These are phyloP conservation scores for Coelastrella sp. DNA, from an alignment of 139 green algal genomes.

Conservation along the genomic window DNA sequence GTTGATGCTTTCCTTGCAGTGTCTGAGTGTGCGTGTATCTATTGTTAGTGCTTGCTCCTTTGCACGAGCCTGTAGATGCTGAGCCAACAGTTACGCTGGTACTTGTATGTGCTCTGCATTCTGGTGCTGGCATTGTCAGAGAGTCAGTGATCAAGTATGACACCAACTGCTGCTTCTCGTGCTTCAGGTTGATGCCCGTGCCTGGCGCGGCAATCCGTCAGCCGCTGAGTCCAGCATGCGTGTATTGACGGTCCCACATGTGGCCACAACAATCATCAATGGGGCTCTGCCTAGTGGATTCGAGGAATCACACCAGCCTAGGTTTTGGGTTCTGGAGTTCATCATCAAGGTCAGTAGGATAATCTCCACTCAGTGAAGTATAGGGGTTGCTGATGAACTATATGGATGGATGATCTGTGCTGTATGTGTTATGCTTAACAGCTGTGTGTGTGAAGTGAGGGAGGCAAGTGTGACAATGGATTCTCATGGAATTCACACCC, in stretches of 20 bases:
- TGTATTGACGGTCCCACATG: conserved; percentile 20
- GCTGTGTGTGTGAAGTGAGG: too few relatives aligned
- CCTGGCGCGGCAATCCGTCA: neutral
- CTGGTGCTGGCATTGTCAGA: too few relatives aligned
- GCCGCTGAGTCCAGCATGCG: conserved; percentile 40
- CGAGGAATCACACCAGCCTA: conserved; percentile 29
- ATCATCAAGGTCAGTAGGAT: conserved; percentile 26
- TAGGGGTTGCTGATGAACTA: neutral
- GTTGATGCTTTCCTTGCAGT: too few relatives aligned
- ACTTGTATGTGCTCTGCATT: too few relatives aligned
- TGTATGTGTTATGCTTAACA: neutral
- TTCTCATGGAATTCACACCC: too few relatives aligned
- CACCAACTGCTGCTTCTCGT: neutral
- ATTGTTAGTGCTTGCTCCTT: too few relatives aligned
- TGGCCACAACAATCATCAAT: conserved; percentile 45
- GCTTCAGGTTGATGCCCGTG: conserved; percentile 27
- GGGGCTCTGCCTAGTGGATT: conserved; percentile 38
- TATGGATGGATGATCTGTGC: neutral
- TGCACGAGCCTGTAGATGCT: too few relatives aligned
- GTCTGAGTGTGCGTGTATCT: too few relatives aligned
- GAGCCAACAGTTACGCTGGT: too few relatives aligned
- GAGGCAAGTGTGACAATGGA: too few relatives aligned
- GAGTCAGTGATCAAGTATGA: neutral
- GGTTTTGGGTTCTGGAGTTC: conserved; percentile 49
- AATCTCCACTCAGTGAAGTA: neutral